These are phyloP conservation scores for Dipteronia dyeriana DNA, from an alignment of 345 rosid species.

Conservation along the genomic window DNA sequence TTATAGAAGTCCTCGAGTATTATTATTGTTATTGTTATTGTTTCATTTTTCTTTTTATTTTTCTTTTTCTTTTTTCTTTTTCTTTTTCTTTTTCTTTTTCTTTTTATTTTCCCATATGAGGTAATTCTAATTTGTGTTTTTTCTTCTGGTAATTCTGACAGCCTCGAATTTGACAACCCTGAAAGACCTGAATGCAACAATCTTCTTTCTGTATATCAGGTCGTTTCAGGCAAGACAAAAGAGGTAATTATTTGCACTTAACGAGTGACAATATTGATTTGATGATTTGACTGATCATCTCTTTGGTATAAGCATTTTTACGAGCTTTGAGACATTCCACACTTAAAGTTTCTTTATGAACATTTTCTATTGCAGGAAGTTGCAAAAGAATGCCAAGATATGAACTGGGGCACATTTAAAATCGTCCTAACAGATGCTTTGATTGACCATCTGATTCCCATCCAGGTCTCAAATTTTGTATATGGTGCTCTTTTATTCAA, in stretches of 20 bases:
- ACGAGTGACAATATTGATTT: neutral
- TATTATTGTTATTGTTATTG: neutral
- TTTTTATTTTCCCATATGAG: neutral
- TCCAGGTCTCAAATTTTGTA: slow-evolving; percentile 55
- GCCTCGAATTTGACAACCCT: slow-evolving; percentile 86
- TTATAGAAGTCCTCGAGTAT: neutral
- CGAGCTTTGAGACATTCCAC: slow-evolving; percentile 11
- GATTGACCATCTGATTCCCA: slow-evolving; percentile 83
- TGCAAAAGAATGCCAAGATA: slow-evolving; percentile 64
- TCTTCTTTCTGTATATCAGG: slow-evolving; percentile 86
- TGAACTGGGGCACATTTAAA: slow-evolving; percentile 88
- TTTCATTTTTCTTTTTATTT: neutral
- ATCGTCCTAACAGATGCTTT: slow-evolving; percentile 67
- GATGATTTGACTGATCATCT: slow-evolving; percentile 12
- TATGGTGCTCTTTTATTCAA: neutral
- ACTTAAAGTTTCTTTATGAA: slow-evolving; percentile 3
- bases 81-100: neutral
- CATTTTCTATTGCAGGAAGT: slow-evolving; percentile 59
- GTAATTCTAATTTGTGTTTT: slow-evolving; percentile 12
- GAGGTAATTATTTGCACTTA: slow-evolving; percentile 43
- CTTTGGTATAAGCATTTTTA: neutral
- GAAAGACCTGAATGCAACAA: slow-evolving; percentile 94
- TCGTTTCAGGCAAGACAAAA: slow-evolving; percentile 80
- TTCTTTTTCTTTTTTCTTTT: slow-evolving; percentile 8
- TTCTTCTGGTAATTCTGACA: slow-evolving; percentile 33